Percentiles rank a stretch among this genome's conserved stretches.
Conservation (phyloP, 176 grass and related monocot species). For the Carex pumila region DNA sequence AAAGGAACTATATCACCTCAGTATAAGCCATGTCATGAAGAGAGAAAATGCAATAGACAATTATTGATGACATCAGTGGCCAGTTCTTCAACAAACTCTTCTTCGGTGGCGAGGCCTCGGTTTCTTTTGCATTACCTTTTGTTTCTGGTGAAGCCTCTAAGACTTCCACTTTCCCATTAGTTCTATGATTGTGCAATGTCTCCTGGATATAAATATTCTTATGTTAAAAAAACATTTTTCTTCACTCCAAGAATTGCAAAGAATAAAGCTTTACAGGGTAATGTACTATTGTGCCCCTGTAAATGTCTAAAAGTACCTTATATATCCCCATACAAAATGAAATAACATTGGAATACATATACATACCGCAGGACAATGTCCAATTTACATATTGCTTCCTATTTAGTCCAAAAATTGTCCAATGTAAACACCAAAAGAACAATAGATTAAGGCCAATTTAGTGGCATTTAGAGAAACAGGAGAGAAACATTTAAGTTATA, state of each 20-base stretch:
- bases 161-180: constrained; percentile 24
- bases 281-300: not conserved
- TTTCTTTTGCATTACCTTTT: constrained; percentile 38
- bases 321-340: not conserved
- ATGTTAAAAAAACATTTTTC: not conserved
- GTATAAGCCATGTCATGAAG: constrained; percentile 87
- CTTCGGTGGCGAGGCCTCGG: constrained; percentile 33
- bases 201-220: constrained; percentile 38
- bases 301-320: not conserved
- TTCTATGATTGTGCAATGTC: constrained; percentile 76
- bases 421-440: not conserved
- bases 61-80: constrained; percentile 70
- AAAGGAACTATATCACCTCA: constrained; percentile 46
- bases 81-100: constrained; percentile 66
- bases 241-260: not conserved
- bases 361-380: not conserved
- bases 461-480: not conserved
- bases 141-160: constrained; percentile 33
- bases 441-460: not conserved
- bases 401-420: not conserved
- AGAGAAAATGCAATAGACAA: constrained; percentile 84
- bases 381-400: not conserved
- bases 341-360: not conserved
- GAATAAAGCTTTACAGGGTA: not conserved
- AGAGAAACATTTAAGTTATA: not conserved